phyloP scores from a whole-genome alignment of 116 monocot genomes.

The Iris pallida region DNA sequence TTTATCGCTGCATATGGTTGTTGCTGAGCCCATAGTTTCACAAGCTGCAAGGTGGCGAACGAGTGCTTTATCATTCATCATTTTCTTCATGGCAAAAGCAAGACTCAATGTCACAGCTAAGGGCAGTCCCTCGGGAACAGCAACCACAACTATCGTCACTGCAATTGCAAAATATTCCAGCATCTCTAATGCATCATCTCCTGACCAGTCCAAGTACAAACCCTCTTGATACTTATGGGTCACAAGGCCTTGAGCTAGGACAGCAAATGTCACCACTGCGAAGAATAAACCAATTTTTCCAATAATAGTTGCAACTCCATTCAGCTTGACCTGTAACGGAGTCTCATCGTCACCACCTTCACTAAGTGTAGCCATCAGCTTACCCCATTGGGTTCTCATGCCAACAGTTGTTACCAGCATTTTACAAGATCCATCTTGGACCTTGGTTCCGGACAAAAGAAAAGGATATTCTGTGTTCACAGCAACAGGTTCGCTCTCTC shows the following conservation, averaged over 20 bases:
- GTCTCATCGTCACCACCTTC: slow-evolving; percentile 78
- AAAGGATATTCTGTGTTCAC: slow-evolving; percentile 56
- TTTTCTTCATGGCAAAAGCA: slow-evolving; percentile 87
- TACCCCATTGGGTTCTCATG: slow-evolving; percentile 83
- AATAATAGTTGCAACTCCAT: slow-evolving; percentile 70
- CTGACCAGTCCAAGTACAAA: slow-evolving; percentile 46
- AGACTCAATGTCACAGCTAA: slow-evolving; percentile 79
- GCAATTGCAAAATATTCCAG: slow-evolving; percentile 73
- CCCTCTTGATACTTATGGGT: slow-evolving; percentile 40
- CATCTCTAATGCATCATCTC: slow-evolving; percentile 54
- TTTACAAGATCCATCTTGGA: slow-evolving; percentile 67
- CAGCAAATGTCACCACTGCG: slow-evolving; percentile 62
- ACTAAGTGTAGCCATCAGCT: slow-evolving; percentile 56
- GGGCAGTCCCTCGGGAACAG: slow-evolving; percentile 78
- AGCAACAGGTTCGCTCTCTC: slow-evolving; percentile 63
- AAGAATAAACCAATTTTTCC: slow-evolving; percentile 72
- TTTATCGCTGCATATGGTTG: slow-evolving; percentile 65
- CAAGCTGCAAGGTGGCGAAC: slow-evolving; percentile 69
- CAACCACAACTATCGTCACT: slow-evolving; percentile 81
- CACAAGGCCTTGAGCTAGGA: slow-evolving; percentile 46
- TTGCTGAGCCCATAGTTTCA: slow-evolving; percentile 68
- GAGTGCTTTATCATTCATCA: slow-evolving; percentile 81
- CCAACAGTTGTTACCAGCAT: slow-evolving; percentile 79
- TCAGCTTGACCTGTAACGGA: slow-evolving; percentile 70
- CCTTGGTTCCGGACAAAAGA: slow-evolving; percentile 78